These are phyloP conservation scores for Thermoascus crustaceus DNA, from an alignment of 2,329 filamentous ascomycete genomes.

Conservation along the genomic window DNA sequence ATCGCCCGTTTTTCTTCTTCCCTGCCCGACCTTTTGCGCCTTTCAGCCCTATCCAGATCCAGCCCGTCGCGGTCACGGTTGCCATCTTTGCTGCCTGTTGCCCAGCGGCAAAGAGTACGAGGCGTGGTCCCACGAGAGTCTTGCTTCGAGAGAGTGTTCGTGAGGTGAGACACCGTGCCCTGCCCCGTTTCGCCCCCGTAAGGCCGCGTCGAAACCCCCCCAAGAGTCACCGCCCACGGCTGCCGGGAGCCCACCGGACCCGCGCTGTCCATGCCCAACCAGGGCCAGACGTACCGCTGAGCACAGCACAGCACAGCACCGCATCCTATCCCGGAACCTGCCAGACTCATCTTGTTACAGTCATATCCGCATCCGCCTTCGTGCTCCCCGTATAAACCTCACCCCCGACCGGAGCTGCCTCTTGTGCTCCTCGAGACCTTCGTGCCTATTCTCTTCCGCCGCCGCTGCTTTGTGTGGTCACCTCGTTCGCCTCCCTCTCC, in stretches of 20 bases:
- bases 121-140: not conserved
- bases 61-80: no score
- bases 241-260: not conserved
- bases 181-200: constrained; percentile 1
- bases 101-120: not conserved
- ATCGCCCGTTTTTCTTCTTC: no score
- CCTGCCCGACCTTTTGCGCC: no score
- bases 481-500: no score
- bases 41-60: no score
- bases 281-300: no score
- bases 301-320: not conserved
- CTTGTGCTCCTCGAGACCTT: not conserved
- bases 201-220: not conserved
- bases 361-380: not conserved
- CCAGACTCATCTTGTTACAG: constrained; percentile 1
- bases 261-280: not conserved
- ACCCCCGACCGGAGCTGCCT: not conserved
- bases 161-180: constrained; percentile 3
- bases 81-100: constrained; percentile 1
- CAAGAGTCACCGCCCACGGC: not conserved
- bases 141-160: not conserved
- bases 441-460: not conserved
- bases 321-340: constrained; percentile 1
- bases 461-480: no score
- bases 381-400: not conserved